Evolutionary conservation across 164 flowering plant genomes (phyloP), one percentile per base, ranked within the genome.

Genomic region (Tetrastigma voinierianum): DNA sequence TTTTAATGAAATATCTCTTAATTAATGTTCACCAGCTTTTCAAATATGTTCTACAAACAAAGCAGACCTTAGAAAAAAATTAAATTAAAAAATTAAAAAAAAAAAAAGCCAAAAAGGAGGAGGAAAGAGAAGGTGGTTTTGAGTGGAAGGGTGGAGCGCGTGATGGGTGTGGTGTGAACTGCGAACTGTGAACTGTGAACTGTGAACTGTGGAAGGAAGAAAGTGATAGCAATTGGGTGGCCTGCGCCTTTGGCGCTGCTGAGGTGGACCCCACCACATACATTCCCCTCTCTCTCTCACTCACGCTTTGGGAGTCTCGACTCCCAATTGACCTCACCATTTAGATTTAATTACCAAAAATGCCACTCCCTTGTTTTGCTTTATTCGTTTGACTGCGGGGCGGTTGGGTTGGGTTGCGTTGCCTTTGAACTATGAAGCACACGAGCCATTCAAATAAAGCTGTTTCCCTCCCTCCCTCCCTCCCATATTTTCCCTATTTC

Each of bases 211-310:
- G 51, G 57, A 23, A 24, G 14, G 49, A 11, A 12, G 43, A 67
- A 47, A 57, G 40, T 15, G 62, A 23, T 18, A n/a, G 13, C 48
- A 19, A 18, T 47, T 25, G 59, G 44, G 40, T 32, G 67, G 79
- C 72, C 77, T 67, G 82, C 72, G 77, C 54, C 61, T 72, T 72
- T 72, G 74, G 66, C 68, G 81, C 74, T 72, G 74, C 73, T 2
- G 18, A 63, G 23, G 20, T 12, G 24, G 25, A 16, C 71, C 73
- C 73, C 67, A 62, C 67, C 70, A 49, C 66, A 43, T 45, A 63
- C 74, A 70, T 61, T 69, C 73, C 52, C 55, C 72, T 54, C 63
- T 40, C 64, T 32, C 40, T 32, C 0, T 32, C 6, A 3, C 49
- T 16, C 61, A 59, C 71, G 53, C 69, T 53, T 71, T 49, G 63